Evolutionary conservation across 2,329 filamentous ascomycete genomes (phyloP), one percentile per base, ranked within the genome.

Genomic region (Plectosphaerella sp.): DNA sequence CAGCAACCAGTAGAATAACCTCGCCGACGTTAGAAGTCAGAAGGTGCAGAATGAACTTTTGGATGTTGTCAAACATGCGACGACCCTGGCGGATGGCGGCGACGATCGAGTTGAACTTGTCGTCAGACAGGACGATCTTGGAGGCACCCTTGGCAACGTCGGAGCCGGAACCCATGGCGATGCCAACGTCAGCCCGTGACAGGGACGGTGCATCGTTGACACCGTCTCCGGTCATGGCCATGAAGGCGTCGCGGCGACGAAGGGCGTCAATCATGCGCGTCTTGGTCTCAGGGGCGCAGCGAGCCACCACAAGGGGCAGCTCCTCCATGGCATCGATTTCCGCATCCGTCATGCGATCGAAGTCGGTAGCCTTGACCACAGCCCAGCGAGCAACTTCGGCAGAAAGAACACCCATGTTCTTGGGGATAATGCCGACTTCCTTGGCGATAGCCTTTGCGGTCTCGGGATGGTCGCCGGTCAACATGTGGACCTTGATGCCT

Each of bases 231-330:
- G 89, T 94, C 89, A 95, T 94, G 54, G 89, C 89, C 67, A 87
- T 89, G 67, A 88, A 93, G 18, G 81, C 80, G 20, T 81, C 78
- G 41, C 90, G 86, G 15, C 91, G 83, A 58, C 92, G 88, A 15
- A 96, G 80, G 6, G 91, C 90, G 59, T 92, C 89, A 49, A 96
- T 92, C 90, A 96, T 95, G 54, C 89, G 85, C 5, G 91, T 90
- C 71, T 96, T 96, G 39, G 91, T 95, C 54, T 88, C 83, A 0
- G 91, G 91, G 1, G 89, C 88, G 64, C 90, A 95, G 37, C 91
- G 86, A 37, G 91, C 90, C 54, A 95, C 86, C 9, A 95, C 91
- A 1, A 93, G 75, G 3, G 90, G 90, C 2, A 95, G 73, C 41
- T 90, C 83, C 5, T 87, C 84, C 15, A 95, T 73, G 1, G 77